These are phyloP conservation scores for Aspergillus pseudoglaucus DNA, from an alignment of 2,329 filamentous ascomycete genomes.

Conservation along the genomic window DNA sequence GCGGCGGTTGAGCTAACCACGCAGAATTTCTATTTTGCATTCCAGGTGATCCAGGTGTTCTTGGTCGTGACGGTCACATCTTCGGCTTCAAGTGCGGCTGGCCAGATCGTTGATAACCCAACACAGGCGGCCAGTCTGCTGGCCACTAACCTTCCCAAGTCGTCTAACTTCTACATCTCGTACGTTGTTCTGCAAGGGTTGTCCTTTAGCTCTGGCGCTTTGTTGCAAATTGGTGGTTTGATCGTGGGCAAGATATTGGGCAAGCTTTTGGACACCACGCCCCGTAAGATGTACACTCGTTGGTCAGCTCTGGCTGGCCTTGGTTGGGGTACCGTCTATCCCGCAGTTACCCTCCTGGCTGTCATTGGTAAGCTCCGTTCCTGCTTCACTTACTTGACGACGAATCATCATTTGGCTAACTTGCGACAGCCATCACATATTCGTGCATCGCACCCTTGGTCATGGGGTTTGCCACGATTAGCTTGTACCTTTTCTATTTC, in stretches of 20 bases:
- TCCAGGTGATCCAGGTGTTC: slow-evolving; percentile 77
- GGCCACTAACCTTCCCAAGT: slow-evolving; percentile 67
- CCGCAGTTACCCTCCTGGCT: slow-evolving; percentile 72
- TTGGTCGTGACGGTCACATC: slow-evolving; percentile 77
- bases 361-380: slow-evolving; percentile 59
- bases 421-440: slow-evolving; percentile 65
- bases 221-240: slow-evolving; percentile 70
- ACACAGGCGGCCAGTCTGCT: slow-evolving; percentile 57
- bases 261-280: slow-evolving; percentile 67
- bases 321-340: slow-evolving; percentile 78
- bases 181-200: slow-evolving; percentile 93
- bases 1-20: slow-evolving; percentile 80
- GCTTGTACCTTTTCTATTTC: slow-evolving; percentile 74
- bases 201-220: slow-evolving; percentile 64
- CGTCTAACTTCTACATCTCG: slow-evolving; percentile 90
- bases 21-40: slow-evolving; percentile 77
- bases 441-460: slow-evolving; percentile 81
- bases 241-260: slow-evolving; percentile 68
- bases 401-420: slow-evolving; percentile 1
- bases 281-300: slow-evolving; percentile 70
- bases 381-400: background rate
- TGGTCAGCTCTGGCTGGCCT: slow-evolving; percentile 69
- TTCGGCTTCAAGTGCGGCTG: slow-evolving; percentile 64
- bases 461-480: slow-evolving; percentile 71
- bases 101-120: slow-evolving; percentile 59